Evolutionary conservation across 352 stramenopile genomes (phyloP).

Genomic region (Peronospora farinosa): DNA sequence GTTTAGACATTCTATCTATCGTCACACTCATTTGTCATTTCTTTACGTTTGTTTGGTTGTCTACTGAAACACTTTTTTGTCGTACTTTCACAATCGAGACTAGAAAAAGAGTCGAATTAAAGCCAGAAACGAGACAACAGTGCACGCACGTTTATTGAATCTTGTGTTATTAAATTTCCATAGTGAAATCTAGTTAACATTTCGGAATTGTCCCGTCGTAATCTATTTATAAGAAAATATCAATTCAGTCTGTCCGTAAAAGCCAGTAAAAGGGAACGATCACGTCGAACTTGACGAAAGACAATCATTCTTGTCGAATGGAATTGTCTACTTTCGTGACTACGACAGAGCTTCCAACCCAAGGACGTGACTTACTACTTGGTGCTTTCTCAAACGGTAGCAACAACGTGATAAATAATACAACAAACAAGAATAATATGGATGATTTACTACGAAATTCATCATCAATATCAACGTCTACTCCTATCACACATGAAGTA

Average conservation of each 20-base stretch:
- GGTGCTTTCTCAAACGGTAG: constrained; percentile 25
- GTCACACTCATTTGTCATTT: too few relatives aligned
- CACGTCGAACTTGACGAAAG: constrained; percentile 7
- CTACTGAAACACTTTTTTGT: too few relatives aligned
- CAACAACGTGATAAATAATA: constrained; percentile 1
- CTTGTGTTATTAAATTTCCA: too few relatives aligned
- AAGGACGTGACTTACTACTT: constrained; percentile 43
- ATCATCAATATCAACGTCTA: constrained; percentile 29
- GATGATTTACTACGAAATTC: constrained; percentile 41
- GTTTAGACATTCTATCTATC: too few relatives aligned
- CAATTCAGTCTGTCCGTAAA: constrained; percentile 32
- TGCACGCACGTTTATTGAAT: too few relatives aligned
- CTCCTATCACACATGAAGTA: constrained; percentile 58
- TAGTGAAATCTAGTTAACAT: not conserved
- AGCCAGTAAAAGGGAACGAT: constrained; percentile 2
- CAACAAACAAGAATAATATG: constrained; percentile 9
- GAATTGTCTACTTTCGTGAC: constrained; percentile 12
- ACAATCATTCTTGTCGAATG: constrained; percentile 21
- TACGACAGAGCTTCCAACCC: constrained; percentile 25
- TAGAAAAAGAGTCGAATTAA: too few relatives aligned
- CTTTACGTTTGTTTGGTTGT: too few relatives aligned
- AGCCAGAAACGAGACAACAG: too few relatives aligned
- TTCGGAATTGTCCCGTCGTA: constrained; percentile 23
- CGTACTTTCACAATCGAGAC: too few relatives aligned
- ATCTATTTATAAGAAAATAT: constrained; percentile 32